Evolutionary conservation across 345 rosid species (phyloP), one percentile per base, ranked within the genome.

Genomic region (Linum tenue): DNA sequence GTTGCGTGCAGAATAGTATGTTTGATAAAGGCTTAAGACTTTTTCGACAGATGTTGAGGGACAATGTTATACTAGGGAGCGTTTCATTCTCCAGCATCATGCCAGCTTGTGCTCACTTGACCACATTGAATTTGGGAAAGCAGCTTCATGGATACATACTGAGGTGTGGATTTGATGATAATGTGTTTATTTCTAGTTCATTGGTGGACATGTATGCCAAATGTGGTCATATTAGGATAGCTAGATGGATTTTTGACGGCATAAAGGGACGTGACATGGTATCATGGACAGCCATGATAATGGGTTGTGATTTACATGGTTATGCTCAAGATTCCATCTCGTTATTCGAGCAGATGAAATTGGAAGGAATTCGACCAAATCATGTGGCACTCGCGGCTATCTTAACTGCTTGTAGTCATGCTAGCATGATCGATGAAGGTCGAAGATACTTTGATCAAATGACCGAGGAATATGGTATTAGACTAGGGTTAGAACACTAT

Each of bases 141-240:
- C 95, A 91, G 76, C 87, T 91, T 16, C 98, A 91, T 59, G 89
- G 85, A 64, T 82, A 77, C 75, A 81, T 87, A 69, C 69, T 80
- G 16, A 80, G 95, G 36, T 73, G 65, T 37, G 81, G 90, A 3
- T 85, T 74, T 72, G 76, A 74, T 14, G 79, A 70, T 65, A 86
- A 91, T 67, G 62, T 81, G 64, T 89, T 80, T 67, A 70, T 91
- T 61, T 81, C 81, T 37, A 91, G 96, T 81, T 83, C 98, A 5
- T 87, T 91, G 31, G 84, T 89, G n/a, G 95, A 89, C 74, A 85
- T 91, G 92, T 89, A 91, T 63, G 87, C 96, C 39, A 91, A 87
- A 74, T 89, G 98, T 37, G 98, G 98, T 51, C 83, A 83, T 70
- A 81, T 91, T 55, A 79, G 69, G 67, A 60, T 78, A 50, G 95